Evolutionary conservation across 164 flowering plant genomes (phyloP).

Genomic region (Vitis vinifera): ASM3070453v1 NC_081808.1:4896001-4896500

Average conservation of each 20-base stretch:
- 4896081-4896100: slow-evolving; percentile 71
- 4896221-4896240: slow-evolving; percentile 35
- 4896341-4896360: slow-evolving; percentile 34
- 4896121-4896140: slow-evolving; percentile 30
- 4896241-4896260: slow-evolving; percentile 44
- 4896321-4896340: slow-evolving; percentile 64
- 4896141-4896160: slow-evolving; percentile 42
- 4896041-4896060: slow-evolving; percentile 80
- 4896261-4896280: slow-evolving; percentile 51
- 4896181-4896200: slow-evolving; percentile 68
- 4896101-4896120: slow-evolving; percentile 76
- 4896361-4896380: slow-evolving; percentile 28
- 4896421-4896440: slow-evolving; percentile 40
- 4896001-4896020: not conserved
- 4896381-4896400: slow-evolving; percentile 56
- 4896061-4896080: slow-evolving; percentile 83
- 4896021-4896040: slow-evolving; percentile 86
- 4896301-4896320: slow-evolving; percentile 39
- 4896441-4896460: slow-evolving; percentile 60
- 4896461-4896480: not conserved
- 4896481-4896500: too few species aligned
- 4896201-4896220: slow-evolving; percentile 16
- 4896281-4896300: slow-evolving; percentile 27
- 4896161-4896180: slow-evolving; percentile 55
- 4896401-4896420: slow-evolving; percentile 55